Percentiles rank a stretch among this genome's conserved stretches.
These are phyloP conservation scores for Tieghemiomyces parasiticus DNA, from an alignment of 192 early-diverging fungal species.

Conservation along the genomic window DNA sequence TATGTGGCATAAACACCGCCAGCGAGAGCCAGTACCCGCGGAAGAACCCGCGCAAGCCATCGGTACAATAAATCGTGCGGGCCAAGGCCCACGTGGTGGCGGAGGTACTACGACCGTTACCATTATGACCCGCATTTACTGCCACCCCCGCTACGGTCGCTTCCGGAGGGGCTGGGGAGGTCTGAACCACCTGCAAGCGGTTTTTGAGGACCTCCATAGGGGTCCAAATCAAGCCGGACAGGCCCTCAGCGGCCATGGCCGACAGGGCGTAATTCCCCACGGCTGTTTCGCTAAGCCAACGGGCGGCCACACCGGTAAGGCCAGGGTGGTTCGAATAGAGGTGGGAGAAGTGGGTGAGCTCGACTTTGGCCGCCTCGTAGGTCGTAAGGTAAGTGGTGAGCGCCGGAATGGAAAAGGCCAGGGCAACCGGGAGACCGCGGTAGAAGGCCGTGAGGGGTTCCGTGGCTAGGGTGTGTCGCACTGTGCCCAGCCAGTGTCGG, in stretches of 20 bases:
- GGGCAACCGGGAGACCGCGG: conserved; percentile 47
- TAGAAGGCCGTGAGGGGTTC: conserved; percentile 32
- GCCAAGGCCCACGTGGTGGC: conserved; percentile 22
- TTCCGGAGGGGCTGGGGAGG: neutral
- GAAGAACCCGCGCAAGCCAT: conserved; percentile 76
- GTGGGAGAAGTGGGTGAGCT: conserved; percentile 13
- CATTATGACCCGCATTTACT: too few species aligned
- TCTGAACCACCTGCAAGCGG: conserved; percentile 38
- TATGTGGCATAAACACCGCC: conserved; percentile 62
- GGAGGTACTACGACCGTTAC: too few species aligned
- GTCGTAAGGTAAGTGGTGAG: conserved; percentile 48
- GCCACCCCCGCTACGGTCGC: neutral
- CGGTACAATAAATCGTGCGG: conserved; percentile 25
- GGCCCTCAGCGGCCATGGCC: conserved; percentile 44
- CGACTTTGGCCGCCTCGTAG: conserved; percentile 47
- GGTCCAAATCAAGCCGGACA: conserved; percentile 57
- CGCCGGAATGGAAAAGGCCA: conserved; percentile 55
- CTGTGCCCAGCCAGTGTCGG: conserved; percentile 13
- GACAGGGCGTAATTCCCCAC: conserved; percentile 38
- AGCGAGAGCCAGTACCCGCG: conserved; percentile 65
- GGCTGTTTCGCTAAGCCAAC: conserved; percentile 17
- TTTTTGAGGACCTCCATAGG: conserved; percentile 80
- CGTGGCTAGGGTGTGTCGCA: conserved; percentile 14
- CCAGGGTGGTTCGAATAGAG: neutral
- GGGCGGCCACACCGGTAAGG: neutral